Evolutionary conservation across 202 grass and related monocot genomes (phyloP).

Genomic region (Bolboschoenoplectus hybrid): DNA sequence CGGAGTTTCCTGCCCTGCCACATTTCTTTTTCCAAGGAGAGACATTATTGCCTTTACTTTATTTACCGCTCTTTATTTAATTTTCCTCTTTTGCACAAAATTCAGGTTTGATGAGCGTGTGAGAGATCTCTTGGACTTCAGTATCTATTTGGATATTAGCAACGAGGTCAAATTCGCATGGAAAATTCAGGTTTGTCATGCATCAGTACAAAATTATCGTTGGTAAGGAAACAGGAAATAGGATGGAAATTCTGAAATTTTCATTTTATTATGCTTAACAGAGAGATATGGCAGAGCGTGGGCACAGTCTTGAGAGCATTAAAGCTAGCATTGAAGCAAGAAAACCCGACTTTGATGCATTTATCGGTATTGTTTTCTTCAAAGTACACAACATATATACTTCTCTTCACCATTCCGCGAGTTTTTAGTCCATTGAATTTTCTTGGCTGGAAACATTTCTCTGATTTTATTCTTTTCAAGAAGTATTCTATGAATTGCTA

Average conservation of each 20-base stretch:
- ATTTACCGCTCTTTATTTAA: neutral
- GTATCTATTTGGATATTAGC: constrained; percentile 95
- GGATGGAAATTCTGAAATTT: neutral
- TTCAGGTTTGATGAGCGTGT: constrained; percentile 83
- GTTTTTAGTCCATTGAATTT: neutral
- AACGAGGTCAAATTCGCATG: constrained; percentile 90
- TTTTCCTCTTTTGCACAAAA: constrained; percentile 27
- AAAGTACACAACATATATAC: constrained; percentile 15
- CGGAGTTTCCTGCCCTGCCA: neutral
- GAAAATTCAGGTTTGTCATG: constrained; percentile 85
- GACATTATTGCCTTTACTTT: neutral
- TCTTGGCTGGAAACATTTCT: neutral
- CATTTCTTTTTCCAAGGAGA: neutral
- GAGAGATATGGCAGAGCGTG: constrained; percentile 98
- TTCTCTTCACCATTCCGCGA: neutral
- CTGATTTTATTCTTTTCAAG: neutral
- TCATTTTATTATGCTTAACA: constrained; percentile 40
- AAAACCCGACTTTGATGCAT: constrained; percentile 96
- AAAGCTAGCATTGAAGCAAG: constrained; percentile 93
- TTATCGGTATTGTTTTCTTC: constrained; percentile 63
- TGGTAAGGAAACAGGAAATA: constrained; percentile 28
- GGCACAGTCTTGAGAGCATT: constrained; percentile 98
- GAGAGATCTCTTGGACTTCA: constrained; percentile 87
- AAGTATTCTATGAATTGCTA: neutral
- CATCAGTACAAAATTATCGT: neutral